Percentiles rank a stretch among this genome's conserved stretches.
phyloP scores from a whole-genome alignment of 2,329 filamentous ascomycete species.

The Alternaria ethzedia region DNA sequence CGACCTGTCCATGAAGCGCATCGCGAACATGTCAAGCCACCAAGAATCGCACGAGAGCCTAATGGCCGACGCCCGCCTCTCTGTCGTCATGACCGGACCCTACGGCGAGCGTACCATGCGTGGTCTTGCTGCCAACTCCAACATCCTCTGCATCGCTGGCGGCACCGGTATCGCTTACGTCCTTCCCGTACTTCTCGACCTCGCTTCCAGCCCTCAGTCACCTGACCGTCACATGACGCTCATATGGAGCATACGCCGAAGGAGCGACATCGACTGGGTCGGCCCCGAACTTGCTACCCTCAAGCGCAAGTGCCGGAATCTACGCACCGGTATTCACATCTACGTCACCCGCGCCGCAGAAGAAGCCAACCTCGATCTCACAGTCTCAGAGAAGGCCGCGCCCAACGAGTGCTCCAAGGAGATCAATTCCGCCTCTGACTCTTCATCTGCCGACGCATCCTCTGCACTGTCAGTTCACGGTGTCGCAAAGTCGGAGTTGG shows the following conservation, averaged over 20 bases:
- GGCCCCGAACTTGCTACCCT: conserved; percentile 41
- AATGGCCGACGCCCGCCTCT: conserved; percentile 34
- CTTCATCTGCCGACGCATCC: conserved; percentile 28
- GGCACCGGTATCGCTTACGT: conserved; percentile 49
- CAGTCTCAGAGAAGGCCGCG: conserved; percentile 26
- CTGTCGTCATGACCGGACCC: conserved; percentile 43
- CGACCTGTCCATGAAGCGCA: conserved; percentile 36
- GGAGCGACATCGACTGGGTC: conserved; percentile 45
- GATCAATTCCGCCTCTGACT: conserved; percentile 24
- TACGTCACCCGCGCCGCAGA: conserved; percentile 42
- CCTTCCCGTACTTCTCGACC: conserved; percentile 43
- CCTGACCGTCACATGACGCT: conserved; percentile 38
- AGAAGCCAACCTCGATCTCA: conserved; percentile 21
- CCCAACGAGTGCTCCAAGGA: conserved; percentile 28
- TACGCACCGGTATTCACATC: conserved; percentile 40
- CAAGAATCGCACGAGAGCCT: conserved; percentile 30
- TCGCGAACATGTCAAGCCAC: conserved; percentile 24
- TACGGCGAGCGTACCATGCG: conserved; percentile 41
- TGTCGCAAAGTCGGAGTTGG: conserved; percentile 35
- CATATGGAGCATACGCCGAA: conserved; percentile 45
- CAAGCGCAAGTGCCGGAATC: conserved; percentile 33
- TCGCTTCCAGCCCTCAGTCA: conserved; percentile 31
- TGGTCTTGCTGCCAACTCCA: conserved; percentile 29
- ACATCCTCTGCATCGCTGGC: conserved; percentile 46
- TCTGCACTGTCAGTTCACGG: conserved; percentile 37